These are phyloP conservation scores for Agaricus sinodeliciosus DNA, from an alignment of 768 basidiomycete genomes.

Conservation along the genomic window DNA sequence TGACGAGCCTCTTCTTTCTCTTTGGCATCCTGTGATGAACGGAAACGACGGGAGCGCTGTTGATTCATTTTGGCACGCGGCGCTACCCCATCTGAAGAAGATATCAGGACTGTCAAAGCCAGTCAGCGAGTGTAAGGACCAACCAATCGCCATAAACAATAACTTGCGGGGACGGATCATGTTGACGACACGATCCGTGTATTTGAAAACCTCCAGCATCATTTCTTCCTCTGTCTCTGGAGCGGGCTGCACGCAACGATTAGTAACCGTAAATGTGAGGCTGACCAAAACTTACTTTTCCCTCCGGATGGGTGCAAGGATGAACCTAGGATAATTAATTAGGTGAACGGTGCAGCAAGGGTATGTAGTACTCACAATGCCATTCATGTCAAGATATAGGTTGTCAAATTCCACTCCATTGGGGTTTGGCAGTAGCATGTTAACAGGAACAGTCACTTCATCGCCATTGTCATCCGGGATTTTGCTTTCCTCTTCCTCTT, in stretches of 20 bases:
- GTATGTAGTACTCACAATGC: constrained; percentile 61
- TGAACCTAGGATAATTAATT: constrained; percentile 57
- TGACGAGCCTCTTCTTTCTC: constrained; percentile 86
- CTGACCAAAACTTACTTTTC: constrained; percentile 50
- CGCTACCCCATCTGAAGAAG: constrained; percentile 79
- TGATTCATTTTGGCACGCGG: constrained; percentile 99
- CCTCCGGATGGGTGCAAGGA: constrained; percentile 98
- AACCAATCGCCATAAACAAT: constrained; percentile 97
- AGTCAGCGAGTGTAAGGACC: constrained; percentile 18
- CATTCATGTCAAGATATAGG: constrained; percentile 98
- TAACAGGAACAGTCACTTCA: constrained; percentile 66
- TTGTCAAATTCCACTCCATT: constrained; percentile 95
- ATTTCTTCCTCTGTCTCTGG: constrained; percentile 98
- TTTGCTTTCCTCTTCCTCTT: constrained; percentile 77
- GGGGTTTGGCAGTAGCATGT: constrained; percentile 81
- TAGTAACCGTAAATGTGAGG: not conserved
- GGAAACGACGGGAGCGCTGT: constrained; percentile 93
- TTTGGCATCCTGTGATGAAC: constrained; percentile 89
- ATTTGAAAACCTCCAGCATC: constrained; percentile 97
- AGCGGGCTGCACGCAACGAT: constrained; percentile 53
- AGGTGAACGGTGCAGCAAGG: not conserved
- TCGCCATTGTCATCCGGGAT: constrained; percentile 63
- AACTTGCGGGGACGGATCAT: constrained; percentile 95
- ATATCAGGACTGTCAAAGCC: not conserved
- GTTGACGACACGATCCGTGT: constrained; percentile 95